Conservation (phyloP, 225 moss, liverwort and hornwort genomes). For the Takakia lepidozioides region DNA sequence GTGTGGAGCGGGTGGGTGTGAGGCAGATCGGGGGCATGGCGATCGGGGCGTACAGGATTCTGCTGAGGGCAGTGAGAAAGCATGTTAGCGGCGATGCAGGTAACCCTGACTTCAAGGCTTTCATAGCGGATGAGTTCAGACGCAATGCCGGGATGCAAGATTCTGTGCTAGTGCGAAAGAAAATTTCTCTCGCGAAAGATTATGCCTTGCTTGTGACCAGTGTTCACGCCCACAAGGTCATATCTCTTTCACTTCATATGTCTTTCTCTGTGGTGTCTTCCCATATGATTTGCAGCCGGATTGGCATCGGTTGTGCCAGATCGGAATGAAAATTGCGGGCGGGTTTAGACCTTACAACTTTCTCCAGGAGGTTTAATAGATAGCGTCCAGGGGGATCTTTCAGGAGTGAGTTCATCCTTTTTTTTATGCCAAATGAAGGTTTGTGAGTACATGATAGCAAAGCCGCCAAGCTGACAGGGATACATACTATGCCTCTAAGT, state of each 20-base stretch:
- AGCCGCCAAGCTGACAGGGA: too few relatives aligned
- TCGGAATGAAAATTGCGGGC: too few relatives aligned
- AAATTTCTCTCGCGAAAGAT: conserved; percentile 55
- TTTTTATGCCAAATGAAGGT: too few relatives aligned
- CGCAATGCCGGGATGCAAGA: conserved; percentile 41
- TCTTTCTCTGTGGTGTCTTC: background rate
- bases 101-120: conserved; percentile 37
- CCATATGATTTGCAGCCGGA: background rate
- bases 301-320: too few relatives aligned
- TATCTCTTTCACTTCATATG: conserved; percentile 2
- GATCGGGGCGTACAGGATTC: conserved; percentile 44
- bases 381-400: too few relatives aligned
- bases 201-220: conserved; percentile 71
- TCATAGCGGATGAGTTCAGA: conserved; percentile 45
- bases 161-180: conserved; percentile 21
- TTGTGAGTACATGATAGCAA: too few relatives aligned
- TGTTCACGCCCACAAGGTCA: conserved; percentile 80
- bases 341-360: background rate
- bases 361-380: background rate
- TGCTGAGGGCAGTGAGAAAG: conserved; percentile 55
- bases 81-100: conserved; percentile 37
- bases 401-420: too few relatives aligned
- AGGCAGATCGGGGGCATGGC: too few relatives aligned
- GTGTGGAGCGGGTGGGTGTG: too few relatives aligned
- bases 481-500: too few relatives aligned